Evolutionary conservation across 352 stramenopile genomes (phyloP), one percentile per base, ranked within the genome.

Genomic region (Phytophthora crassamura): DNA sequence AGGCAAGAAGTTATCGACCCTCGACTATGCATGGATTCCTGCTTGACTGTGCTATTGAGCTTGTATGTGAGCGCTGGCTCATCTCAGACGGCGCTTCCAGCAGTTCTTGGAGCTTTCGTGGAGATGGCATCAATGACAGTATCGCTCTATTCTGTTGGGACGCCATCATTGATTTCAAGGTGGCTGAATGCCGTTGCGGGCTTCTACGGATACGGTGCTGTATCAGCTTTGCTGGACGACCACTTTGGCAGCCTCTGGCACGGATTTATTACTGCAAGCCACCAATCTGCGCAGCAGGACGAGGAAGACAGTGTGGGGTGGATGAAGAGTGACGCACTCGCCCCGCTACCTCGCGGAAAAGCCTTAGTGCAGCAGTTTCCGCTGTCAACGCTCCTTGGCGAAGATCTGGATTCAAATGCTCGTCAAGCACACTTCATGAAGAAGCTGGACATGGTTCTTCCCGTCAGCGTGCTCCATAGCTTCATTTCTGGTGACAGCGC

Each of bases 1-100:
- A 45, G 16, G 18, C 46, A 58, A 33, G 41, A 65, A 30, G 16
- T 51, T 56, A 35, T 64, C 7, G 46, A 59, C 39, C 67, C 66
- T 64, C 57, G 54, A 15, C 40, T 70, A 10, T 64, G 58, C 15
- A 73, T 75, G 39, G 78, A 85, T 11, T 47, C 66, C 7, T 88
- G 74, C 18, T 35, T 88, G 42, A 74, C 78, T 22, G 65, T 91
- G 14, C 52, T 88, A 16, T 36, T 87, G 5, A 78, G 74, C n/a
- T 58, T 91, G 15, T 91, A 88, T 43, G 71, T 92, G 22, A 83
- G 86, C 28, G 84, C 84, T 10, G 89, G 82, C 22, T 90, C 84
- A 6, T 88, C 71, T 48, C 67, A 84, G 50, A 72, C 69, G 14
- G 81, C 79, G 5, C 43, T 94, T 15, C 75, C 84, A 0, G 70